Conservation (phyloP, 129 eudicot genomes). For the Solidago caesia region DNA sequence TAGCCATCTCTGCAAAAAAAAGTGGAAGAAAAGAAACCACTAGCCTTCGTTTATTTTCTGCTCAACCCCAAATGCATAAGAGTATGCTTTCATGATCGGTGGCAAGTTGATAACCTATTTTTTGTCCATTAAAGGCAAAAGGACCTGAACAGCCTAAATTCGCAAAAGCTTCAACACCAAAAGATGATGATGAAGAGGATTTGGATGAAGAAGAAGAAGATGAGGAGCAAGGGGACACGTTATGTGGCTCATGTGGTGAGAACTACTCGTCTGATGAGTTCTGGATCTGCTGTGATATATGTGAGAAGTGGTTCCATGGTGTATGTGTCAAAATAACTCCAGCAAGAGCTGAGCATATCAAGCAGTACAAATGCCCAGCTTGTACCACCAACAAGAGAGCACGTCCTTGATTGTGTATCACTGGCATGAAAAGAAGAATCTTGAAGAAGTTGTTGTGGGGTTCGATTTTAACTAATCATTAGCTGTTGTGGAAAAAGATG, state of each 20-base stretch:
- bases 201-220: conserved; percentile 56
- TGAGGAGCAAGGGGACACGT: conserved; percentile 64
- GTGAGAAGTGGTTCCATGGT: conserved; percentile 69
- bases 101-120: background rate
- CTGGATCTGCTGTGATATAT: conserved; percentile 66
- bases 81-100: background rate
- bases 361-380: conserved; percentile 65
- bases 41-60: background rate
- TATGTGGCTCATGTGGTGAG: conserved; percentile 64
- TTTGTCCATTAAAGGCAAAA: conserved; percentile 30
- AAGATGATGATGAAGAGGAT: conserved; percentile 59
- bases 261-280: conserved; percentile 57
- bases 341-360: conserved; percentile 63
- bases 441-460: conserved; percentile 5
- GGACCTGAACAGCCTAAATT: conserved; percentile 44
- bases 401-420: conserved; percentile 37
- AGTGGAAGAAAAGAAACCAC: background rate
- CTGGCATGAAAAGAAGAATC: conserved; percentile 17
- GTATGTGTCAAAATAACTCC: conserved; percentile 64
- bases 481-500: conserved; percentile 20
- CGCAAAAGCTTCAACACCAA: conserved; percentile 39
- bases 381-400: conserved; percentile 74
- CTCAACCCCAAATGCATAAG: background rate
- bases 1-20: background rate
- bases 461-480: conserved; percentile 31